Evolutionary conservation across 768 basidiomycete genomes (phyloP).

Genomic region (Boletus bicolor): DNA sequence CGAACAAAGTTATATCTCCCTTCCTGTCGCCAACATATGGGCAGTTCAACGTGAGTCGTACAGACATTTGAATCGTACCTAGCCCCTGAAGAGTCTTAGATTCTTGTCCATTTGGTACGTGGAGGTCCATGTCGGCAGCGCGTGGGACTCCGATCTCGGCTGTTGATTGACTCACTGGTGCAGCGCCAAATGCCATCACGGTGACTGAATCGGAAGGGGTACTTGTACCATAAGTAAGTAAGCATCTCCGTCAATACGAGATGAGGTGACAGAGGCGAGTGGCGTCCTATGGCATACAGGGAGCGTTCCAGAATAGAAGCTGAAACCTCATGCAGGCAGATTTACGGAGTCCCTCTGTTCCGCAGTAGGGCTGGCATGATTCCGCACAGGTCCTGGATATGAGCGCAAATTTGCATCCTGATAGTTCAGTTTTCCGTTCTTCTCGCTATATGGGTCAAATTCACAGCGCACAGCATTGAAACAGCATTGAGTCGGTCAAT

Average conservation of each 20-base stretch:
- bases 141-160: slow-evolving; percentile 22
- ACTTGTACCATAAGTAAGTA: not conserved
- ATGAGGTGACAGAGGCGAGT: slow-evolving; percentile 19
- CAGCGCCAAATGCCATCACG: slow-evolving; percentile 11
- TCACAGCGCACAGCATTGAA: slow-evolving; percentile 1
- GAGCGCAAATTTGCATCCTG: not conserved
- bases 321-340: not conserved
- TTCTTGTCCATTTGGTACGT: not conserved
- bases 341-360: slow-evolving; percentile 9
- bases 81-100: slow-evolving; percentile 1
- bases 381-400: not conserved
- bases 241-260: slow-evolving; percentile 15
- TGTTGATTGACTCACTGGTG: slow-evolving; percentile 3
- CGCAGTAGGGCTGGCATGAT: not conserved
- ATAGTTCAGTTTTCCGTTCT: slow-evolving; percentile 2
- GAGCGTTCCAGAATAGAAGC: slow-evolving; percentile 14
- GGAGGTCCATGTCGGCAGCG: slow-evolving; percentile 14
- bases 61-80: not conserved
- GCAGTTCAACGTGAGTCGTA: slow-evolving; percentile 5
- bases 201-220: slow-evolving; percentile 6
- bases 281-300: slow-evolving; percentile 10
- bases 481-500: not conserved
- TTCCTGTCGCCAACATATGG: not conserved
- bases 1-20: not conserved
- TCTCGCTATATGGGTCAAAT: slow-evolving; percentile 9